Conservation (phyloP, 2,329 filamentous ascomycete species). For the Nectriaceae sp. region DNA sequence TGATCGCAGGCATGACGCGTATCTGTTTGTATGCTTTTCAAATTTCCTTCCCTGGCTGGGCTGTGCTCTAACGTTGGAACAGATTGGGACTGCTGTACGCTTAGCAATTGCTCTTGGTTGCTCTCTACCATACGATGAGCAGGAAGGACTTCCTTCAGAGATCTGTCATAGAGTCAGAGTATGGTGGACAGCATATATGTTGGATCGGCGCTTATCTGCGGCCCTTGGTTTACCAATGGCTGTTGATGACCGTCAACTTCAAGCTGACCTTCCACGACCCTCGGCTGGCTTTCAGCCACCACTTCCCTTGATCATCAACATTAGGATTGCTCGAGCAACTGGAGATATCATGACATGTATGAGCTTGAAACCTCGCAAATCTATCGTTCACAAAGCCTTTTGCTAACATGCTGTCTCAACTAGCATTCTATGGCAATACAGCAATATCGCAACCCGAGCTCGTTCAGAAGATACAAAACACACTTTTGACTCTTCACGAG, state of each 20-base stretch:
- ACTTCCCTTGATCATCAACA: slow-evolving; percentile 27
- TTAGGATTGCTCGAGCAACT: slow-evolving; percentile 28
- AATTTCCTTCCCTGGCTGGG: background rate
- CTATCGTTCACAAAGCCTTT: background rate
- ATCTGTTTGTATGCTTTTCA: slow-evolving; percentile 24
- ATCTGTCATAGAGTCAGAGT: slow-evolving; percentile 26
- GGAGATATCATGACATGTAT: slow-evolving; percentile 31
- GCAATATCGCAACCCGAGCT: slow-evolving; percentile 27
- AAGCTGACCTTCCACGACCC: slow-evolving; percentile 26
- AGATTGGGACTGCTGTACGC: slow-evolving; percentile 29
- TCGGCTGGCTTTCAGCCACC: slow-evolving; percentile 28
- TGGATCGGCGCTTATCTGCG: slow-evolving; percentile 32
- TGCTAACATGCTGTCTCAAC: background rate
- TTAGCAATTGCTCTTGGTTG: slow-evolving; percentile 29
- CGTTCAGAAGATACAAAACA: slow-evolving; percentile 25
- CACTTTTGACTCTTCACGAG: slow-evolving; percentile 21
- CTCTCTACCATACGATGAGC: slow-evolving; percentile 25
- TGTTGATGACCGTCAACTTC: slow-evolving; percentile 29
- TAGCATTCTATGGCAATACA: slow-evolving; percentile 28
- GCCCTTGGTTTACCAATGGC: slow-evolving; percentile 27
- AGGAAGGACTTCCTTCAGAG: slow-evolving; percentile 28
- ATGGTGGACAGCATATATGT: slow-evolving; percentile 34
- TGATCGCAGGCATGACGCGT: slow-evolving; percentile 31
- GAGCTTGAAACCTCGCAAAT: background rate
- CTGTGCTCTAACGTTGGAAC: background rate